Percentiles rank a stretch among this genome's conserved stretches.
Conservation (phyloP, 116 monocot genomes). For the Dioscorea cayenensis region DNA sequence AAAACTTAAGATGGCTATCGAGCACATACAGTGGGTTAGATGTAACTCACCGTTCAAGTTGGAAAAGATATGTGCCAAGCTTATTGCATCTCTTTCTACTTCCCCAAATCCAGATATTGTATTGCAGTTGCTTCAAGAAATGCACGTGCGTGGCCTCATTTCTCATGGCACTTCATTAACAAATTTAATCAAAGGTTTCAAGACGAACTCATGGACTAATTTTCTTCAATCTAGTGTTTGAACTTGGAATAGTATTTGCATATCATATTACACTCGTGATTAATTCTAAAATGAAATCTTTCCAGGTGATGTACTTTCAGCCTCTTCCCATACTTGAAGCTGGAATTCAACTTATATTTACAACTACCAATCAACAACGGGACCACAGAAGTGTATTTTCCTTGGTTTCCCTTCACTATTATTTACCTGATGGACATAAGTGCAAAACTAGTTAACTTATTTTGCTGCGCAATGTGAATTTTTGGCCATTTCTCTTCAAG, state of each 20-base stretch:
- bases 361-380: background rate
- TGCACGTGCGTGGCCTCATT: conserved; percentile 35
- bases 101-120: conserved; percentile 52
- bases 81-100: conserved; percentile 71
- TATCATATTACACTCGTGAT: background rate
- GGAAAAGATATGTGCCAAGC: conserved; percentile 28
- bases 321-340: background rate
- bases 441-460: too few species aligned
- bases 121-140: conserved; percentile 37
- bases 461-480: too few species aligned
- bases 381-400: background rate
- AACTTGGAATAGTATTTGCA: background rate
- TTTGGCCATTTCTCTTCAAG: too few species aligned
- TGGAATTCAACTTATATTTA: background rate
- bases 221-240: background rate
- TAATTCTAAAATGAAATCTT: background rate
- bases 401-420: background rate
- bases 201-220: background rate
- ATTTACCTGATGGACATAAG: too few species aligned
- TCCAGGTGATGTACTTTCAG: background rate
- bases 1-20: conserved; percentile 43
- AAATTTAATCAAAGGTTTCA: conserved; percentile 16
- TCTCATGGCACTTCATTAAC: conserved; percentile 26
- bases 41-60: conserved; percentile 23
- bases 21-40: conserved; percentile 61